Evolutionary conservation across 768 basidiomycete genomes (phyloP), one percentile per base, ranked within the genome.

Genomic region (Chalciporus piperatus): DNA sequence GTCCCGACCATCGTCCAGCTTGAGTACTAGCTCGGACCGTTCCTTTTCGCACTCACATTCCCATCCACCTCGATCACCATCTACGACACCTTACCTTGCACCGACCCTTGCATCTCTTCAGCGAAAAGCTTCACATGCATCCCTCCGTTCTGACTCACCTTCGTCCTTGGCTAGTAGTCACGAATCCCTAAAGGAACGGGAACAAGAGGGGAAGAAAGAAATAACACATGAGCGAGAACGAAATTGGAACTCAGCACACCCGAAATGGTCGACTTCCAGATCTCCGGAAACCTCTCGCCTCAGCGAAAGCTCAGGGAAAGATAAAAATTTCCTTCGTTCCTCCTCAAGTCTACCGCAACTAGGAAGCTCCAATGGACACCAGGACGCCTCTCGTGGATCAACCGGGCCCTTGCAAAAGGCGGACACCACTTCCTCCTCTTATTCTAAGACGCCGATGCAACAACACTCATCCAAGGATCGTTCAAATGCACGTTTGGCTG

Each of bases 181-280:
- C 13, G 70, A 61, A 37, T 69, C 67, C 19, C 56, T 64, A 28
- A 56, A 69, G 22, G 72, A 72, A 63, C 70, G 13, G 19, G 62
- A 63, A 19, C 47, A 61, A 47, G 67, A 65, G 39, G 55, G 68
- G 46, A 50, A 62, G 51, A 56, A 64, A n/a, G 78, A 74, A 56
- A 50, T 68, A 4, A 52, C 59, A n/a, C 77, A 80, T 35, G 76
- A 78, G 57, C 76, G 83, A 43, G 85, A 87, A 66, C 74, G 82
- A 43, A 87, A 87, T 59, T 87, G 84, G 85, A 83, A 84, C 63
- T 77, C 84, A 8, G 82, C 80, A n/a, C 78, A 74, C 33, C 83
- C 81, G 7, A 76, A 72, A 45, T 85, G 84, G 84, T 62, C 68
- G 17, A 56, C 59, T 19, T 48, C 63, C 23, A 62, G 55, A 48